Conservation (phyloP, 2,329 filamentous ascomycete species). For the Pyricularia grisea region DNA sequence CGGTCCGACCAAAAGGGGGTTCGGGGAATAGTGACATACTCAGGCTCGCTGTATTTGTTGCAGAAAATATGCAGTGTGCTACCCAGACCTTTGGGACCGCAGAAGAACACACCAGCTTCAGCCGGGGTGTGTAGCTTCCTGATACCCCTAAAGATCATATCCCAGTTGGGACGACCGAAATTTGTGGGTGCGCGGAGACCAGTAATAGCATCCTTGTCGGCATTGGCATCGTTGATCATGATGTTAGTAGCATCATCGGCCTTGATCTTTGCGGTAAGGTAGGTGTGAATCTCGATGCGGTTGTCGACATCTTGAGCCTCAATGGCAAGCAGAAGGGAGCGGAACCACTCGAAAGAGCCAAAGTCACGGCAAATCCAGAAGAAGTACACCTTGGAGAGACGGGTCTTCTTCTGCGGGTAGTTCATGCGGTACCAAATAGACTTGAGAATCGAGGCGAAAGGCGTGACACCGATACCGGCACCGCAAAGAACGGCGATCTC, state of each 20-base stretch:
- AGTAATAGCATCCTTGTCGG: constrained; percentile 76
- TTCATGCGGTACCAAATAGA: constrained; percentile 93
- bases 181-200: constrained; percentile 75
- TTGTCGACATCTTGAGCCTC: constrained; percentile 78
- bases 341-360: constrained; percentile 84
- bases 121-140: constrained; percentile 66
- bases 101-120: constrained; percentile 76
- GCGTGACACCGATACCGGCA: constrained; percentile 78
- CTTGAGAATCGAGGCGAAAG: constrained; percentile 79
- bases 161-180: constrained; percentile 82
- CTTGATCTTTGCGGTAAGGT: constrained; percentile 81
- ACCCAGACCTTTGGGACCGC: constrained; percentile 71
- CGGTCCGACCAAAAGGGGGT: constrained; percentile 5
- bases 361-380: constrained; percentile 90
- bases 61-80: constrained; percentile 73
- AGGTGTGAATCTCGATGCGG: constrained; percentile 83
- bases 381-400: constrained; percentile 80
- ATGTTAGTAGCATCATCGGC: constrained; percentile 80
- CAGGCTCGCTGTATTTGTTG: constrained; percentile 80
- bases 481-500: constrained; percentile 72
- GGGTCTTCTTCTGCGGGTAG: constrained; percentile 70
- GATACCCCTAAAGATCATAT: constrained; percentile 80
- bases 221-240: constrained; percentile 85
- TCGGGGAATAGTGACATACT: constrained; percentile 38
- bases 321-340: constrained; percentile 72